These are phyloP conservation scores for Syncephalastrum sp. DNA, from an alignment of 371 early-diverging fungal species.

Conservation along the genomic window DNA sequence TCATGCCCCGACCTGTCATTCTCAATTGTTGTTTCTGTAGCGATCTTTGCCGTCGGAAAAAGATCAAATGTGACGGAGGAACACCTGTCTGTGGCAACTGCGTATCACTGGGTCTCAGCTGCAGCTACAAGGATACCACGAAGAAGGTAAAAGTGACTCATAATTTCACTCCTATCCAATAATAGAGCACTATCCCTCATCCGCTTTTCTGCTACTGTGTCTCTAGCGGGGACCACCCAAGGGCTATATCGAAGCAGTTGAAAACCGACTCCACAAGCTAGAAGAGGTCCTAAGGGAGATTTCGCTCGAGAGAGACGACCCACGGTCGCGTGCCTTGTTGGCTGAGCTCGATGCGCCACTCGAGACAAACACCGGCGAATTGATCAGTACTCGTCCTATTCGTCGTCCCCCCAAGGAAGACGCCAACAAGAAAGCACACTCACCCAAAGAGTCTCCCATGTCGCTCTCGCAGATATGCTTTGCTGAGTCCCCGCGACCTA, in stretches of 20 bases:
- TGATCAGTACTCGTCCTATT: constrained; percentile 40
- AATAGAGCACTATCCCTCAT: neutral
- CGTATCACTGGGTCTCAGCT: constrained; percentile 34
- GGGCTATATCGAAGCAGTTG: constrained; percentile 76
- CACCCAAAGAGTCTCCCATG: neutral
- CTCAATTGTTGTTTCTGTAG: constrained; percentile 18
- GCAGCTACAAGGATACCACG: constrained; percentile 46
- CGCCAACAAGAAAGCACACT: constrained; percentile 18
- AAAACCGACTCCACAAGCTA: constrained; percentile 60
- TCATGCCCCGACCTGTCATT: neutral
- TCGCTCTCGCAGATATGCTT: constrained; percentile 8
- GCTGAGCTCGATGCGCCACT: constrained; percentile 58
- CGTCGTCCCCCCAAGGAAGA: constrained; percentile 32
- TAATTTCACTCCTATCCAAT: neutral
- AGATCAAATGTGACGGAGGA: constrained; percentile 66
- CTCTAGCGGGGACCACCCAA: constrained; percentile 62
- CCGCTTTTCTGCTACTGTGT: neutral
- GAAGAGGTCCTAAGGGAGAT: constrained; percentile 58
- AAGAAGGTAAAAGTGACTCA: constrained; percentile 34
- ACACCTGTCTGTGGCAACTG: constrained; percentile 55
- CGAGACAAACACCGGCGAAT: constrained; percentile 44
- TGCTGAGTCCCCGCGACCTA: constrained; percentile 3
- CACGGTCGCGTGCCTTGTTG: constrained; percentile 48
- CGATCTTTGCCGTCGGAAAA: constrained; percentile 61
- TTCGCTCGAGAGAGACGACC: constrained; percentile 51